These are phyloP conservation scores for Xylaria arbuscula DNA, from an alignment of 2,329 filamentous ascomycete species.

Conservation along the genomic window DNA sequence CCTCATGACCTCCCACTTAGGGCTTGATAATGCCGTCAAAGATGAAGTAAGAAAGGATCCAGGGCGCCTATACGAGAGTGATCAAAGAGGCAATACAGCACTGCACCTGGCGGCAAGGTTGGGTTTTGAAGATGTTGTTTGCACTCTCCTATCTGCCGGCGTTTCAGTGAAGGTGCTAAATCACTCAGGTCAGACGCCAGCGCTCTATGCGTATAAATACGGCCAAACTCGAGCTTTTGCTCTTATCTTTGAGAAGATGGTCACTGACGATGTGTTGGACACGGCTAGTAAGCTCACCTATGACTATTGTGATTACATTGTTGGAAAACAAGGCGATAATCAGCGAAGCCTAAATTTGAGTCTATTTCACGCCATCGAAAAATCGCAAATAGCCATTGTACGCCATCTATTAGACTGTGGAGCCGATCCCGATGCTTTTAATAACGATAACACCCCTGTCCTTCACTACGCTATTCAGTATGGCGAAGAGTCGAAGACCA, in stretches of 20 bases:
- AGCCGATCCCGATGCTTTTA: background rate
- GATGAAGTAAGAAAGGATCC: background rate
- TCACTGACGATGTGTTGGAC: too few species aligned
- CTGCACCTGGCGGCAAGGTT: background rate
- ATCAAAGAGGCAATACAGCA: background rate
- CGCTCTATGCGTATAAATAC: too few species aligned
- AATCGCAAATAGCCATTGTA: background rate
- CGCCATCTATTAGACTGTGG: background rate
- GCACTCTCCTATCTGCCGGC: slow-evolving; percentile 2
- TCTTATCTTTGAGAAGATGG: too few species aligned
- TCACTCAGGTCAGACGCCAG: too few species aligned
- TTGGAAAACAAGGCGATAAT: background rate
- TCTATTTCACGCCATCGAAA: slow-evolving; percentile 4
- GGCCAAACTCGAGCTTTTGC: too few species aligned
- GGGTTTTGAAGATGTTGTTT: slow-evolving; percentile 2
- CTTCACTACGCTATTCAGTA: slow-evolving; percentile 6
- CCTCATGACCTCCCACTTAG: background rate
- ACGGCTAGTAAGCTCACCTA: background rate
- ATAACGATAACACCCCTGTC: slow-evolving; percentile 3
- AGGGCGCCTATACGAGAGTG: background rate
- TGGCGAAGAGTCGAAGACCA: background rate
- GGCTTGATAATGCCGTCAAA: background rate
- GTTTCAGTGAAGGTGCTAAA: too few species aligned
- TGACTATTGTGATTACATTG: background rate
- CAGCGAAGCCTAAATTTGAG: background rate